Conservation (phyloP, 2,329 filamentous ascomycete genomes). For the Fusarium subglutinans region DNA sequence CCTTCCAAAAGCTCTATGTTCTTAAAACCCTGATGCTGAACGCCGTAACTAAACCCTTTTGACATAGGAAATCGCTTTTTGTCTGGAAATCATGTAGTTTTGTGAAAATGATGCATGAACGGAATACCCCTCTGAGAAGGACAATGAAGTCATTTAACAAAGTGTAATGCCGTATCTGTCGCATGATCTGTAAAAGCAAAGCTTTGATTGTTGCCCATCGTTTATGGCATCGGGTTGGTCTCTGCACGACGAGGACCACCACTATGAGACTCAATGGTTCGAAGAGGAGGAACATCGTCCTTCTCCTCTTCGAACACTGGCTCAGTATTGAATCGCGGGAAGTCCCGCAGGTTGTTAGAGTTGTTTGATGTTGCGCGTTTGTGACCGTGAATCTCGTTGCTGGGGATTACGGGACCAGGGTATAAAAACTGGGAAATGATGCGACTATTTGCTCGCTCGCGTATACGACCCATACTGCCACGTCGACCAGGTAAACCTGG, state of each 20-base stretch:
- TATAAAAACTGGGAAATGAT: conserved; percentile 59
- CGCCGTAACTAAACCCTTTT: conserved; percentile 8
- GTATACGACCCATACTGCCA: conserved; percentile 52
- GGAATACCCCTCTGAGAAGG: neutral
- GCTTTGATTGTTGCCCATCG: neutral
- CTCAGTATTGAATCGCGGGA: conserved; percentile 41
- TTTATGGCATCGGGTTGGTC: conserved; percentile 39
- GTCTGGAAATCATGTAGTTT: conserved; percentile 1
- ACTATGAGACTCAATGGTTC: conserved; percentile 38
- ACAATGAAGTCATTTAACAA: neutral
- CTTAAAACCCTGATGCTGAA: conserved; percentile 5
- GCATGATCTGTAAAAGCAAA: neutral
- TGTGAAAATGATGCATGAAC: conserved; percentile 8
- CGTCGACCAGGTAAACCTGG: conserved; percentile 45
- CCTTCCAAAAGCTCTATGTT: conserved; percentile 8
- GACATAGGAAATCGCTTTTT: conserved; percentile 18
- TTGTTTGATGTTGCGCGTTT: conserved; percentile 42
- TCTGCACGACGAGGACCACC: conserved; percentile 42
- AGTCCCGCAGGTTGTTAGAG: conserved; percentile 41
- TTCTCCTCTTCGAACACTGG: conserved; percentile 42
- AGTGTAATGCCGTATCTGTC: neutral
- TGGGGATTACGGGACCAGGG: conserved; percentile 55
- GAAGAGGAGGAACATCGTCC: conserved; percentile 40
- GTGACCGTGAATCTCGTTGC: conserved; percentile 42
- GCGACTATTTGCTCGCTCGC: conserved; percentile 51